Evolutionary conservation across 2,329 filamentous ascomycete genomes (phyloP).

Genomic region (Aureobasidium sp.): DNA sequence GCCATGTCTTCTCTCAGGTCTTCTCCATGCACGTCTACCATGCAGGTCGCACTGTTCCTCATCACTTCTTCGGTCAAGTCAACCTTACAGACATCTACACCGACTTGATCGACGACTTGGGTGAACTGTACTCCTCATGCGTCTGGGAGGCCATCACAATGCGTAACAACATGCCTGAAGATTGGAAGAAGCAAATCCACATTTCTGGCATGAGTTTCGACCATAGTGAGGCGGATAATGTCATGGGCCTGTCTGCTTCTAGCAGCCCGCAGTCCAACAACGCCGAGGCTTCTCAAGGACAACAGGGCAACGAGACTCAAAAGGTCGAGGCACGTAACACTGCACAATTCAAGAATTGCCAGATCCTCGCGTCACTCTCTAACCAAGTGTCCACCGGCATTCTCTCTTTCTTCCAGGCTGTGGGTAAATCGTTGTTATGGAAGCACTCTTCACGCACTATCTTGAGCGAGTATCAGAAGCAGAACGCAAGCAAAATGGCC

Average conservation of each 20-base stretch:
- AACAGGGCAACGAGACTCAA: background rate
- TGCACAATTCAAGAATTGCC: slow-evolving; percentile 64
- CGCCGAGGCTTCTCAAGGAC: background rate
- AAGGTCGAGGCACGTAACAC: background rate
- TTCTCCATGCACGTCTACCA: slow-evolving; percentile 20
- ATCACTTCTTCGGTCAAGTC: slow-evolving; percentile 57
- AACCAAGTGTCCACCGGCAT: slow-evolving; percentile 71
- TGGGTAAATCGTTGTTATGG: slow-evolving; percentile 74
- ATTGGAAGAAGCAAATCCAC: slow-evolving; percentile 49
- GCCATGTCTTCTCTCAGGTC: slow-evolving; percentile 27
- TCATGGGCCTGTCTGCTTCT: slow-evolving; percentile 26
- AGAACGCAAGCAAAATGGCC: slow-evolving; percentile 55
- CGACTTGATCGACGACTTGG: slow-evolving; percentile 65
- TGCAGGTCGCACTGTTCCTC: slow-evolving; percentile 53
- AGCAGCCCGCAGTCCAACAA: background rate
- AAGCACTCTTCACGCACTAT: slow-evolving; percentile 44
- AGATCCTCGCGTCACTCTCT: slow-evolving; percentile 67
- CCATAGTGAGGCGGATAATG: slow-evolving; percentile 33
- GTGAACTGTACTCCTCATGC: slow-evolving; percentile 69
- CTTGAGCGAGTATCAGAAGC: slow-evolving; percentile 56
- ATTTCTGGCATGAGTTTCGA: slow-evolving; percentile 35
- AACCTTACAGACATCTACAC: slow-evolving; percentile 82
- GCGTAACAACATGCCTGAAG: slow-evolving; percentile 63
- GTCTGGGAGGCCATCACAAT: slow-evolving; percentile 80
- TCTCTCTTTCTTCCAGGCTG: slow-evolving; percentile 76